Evolutionary conservation across 2,329 filamentous ascomycete species (phyloP), one percentile per base, ranked within the genome.

Genomic region (Chaetomium olivaceum): DNA sequence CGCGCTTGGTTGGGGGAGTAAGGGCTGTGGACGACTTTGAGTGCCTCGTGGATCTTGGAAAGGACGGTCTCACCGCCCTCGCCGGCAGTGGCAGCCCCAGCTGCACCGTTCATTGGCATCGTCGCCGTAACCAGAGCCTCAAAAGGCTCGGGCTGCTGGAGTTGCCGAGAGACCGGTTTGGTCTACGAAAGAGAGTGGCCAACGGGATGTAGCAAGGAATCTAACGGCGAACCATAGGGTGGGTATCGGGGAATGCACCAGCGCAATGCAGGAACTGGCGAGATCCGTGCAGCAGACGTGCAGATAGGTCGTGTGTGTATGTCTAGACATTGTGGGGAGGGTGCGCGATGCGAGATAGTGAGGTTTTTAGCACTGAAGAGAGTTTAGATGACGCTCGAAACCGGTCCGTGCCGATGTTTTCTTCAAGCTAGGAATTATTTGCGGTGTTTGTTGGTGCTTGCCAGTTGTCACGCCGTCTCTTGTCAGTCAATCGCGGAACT

Each of bases 11-110:
- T 97, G 70, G 88, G 84, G 50, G 93, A 94, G 67, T 87, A 85
- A 12, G 93, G 87, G 74, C 87, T 89, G 80, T 98, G 94, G 67
- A 97, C 91, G 72, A 96, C 86, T 72, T 95, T 87, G 71, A 99
- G 87, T 50, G 95, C 95, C 74, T 91, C 86, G 74, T 92, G 87
- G 70, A 98, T 95, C 75, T 86, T 87, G 59, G 85, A 80, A 60
- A 92, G 82, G 61, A 85, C 76, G 51, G 51, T 64, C 57, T 68
- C 68, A 58, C 64, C 71, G 64, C 66, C 58, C 50, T 60, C 65
- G 50, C 58, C 67, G 27, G 61, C 27, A 51, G 61, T 57, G 27
- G 63, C 65, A 46, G 43, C 39, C 46, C 62, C 66, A 19, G 62
- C 58, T 29, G 61, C 66, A 55, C 68, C 69, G 64, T 69, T 71